Evolutionary conservation across 2,329 filamentous ascomycete species (phyloP), one percentile per base, ranked within the genome.

Genomic region (Alternaria solani): DNA sequence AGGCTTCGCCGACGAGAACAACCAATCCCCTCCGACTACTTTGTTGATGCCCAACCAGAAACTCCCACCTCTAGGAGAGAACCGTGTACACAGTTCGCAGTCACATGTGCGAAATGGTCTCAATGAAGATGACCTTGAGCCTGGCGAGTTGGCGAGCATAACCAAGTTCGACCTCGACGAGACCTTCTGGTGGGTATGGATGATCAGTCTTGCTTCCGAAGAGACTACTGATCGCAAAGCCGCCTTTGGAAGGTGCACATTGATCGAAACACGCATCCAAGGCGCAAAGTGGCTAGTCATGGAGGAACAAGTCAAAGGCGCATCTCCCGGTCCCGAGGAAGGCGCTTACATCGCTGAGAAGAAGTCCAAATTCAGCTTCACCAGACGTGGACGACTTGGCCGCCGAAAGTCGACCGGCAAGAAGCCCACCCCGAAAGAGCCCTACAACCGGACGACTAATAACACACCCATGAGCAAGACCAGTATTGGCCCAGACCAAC

Each of bases 111-210:
- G 77, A 26, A 70, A 90, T 43, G 86, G 88, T 59, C 81, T 92
- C n/a, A 85, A 85, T 14, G 88, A 91, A 25, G 83, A 92, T 26
- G 83, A 87, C 41, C 83, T 97, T 0, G 93, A 97, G 66, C 95
- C 94, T 0, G 95, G 93, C 52, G 95, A 99, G 83, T 85, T 99
- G 58, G 95, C 95, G 30, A 98, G 93, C 75, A 97, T 99, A 73
- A 91, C 87, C 25, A 86, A 86, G 38, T 87, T 98, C 58, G 90
- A 95, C 64, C 84, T 99, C 5, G 95, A 99, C 70, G 94, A 98
- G 76, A 91, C 93, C 1, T 99, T 99, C 78, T 99, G 95, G 95
- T 98, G 95, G 94, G 95, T 98, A 4, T 99, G 95, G 95, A 98
- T 99, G 85, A 96, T 89, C 69, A 98, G 94, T 83, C 82, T 99